phyloP scores from a whole-genome alignment of 176 grass and related monocot genomes.

The Juncus inflexus region DNA sequence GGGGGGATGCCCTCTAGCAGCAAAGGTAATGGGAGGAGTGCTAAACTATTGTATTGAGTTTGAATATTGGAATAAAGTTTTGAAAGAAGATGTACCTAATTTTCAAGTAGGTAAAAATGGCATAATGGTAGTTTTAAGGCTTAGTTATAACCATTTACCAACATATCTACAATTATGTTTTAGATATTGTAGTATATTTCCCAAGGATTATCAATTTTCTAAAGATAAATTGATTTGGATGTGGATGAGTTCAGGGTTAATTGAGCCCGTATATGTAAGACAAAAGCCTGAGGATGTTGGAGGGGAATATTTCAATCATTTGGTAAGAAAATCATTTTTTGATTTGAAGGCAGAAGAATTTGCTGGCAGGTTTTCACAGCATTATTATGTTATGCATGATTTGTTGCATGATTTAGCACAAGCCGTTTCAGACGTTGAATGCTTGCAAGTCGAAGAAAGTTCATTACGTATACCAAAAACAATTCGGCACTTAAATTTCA shows the following conservation, averaged over 20 bases:
- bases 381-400: constrained; percentile 30
- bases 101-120: constrained; percentile 24
- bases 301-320: constrained; percentile 25
- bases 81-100: constrained; percentile 30
- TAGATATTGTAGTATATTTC: constrained; percentile 50
- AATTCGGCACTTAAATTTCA: constrained; percentile 34
- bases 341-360: constrained; percentile 17
- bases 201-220: constrained; percentile 25
- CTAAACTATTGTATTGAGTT: constrained; percentile 18
- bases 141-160: constrained; percentile 39
- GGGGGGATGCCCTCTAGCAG: constrained; percentile 45
- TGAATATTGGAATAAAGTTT: constrained; percentile 28
- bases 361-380: background rate
- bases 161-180: constrained; percentile 40
- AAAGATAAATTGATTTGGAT: constrained; percentile 39
- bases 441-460: constrained; percentile 9
- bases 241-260: constrained; percentile 35
- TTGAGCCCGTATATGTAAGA: constrained; percentile 1
- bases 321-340: constrained; percentile 41
- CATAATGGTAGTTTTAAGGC: constrained; percentile 29
- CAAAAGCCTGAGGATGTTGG: constrained; percentile 24
- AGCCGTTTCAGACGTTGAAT: constrained; percentile 37
- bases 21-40: constrained; percentile 42
- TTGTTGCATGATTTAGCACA: constrained; percentile 39
- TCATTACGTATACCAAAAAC: background rate